Base-by-base conservation (phyloP, 2,329 filamentous ascomycete genomes). In the Paracamarosporium sp. region DNA sequence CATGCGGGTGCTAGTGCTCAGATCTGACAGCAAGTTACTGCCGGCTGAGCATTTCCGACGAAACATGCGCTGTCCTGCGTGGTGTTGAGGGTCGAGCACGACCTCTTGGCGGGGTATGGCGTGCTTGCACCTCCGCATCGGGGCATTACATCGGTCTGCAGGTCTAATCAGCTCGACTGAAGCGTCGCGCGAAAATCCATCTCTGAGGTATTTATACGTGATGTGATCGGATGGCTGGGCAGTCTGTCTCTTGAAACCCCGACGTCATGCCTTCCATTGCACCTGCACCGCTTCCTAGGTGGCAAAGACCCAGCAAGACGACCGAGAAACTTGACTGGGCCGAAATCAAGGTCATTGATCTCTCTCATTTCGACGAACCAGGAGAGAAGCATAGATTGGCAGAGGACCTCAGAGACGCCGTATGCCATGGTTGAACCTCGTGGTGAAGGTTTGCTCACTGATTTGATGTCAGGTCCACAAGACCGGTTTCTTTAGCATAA, bases 361-460 rank as follows among this genome's bases (percentile, higher is more conserved):
- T 88, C 0, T 80, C 80, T 15, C 77, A 78, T 15, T 87, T 85
- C 61, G 82, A 86, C 28, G 72, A 81, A 17, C 82, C 83, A 0
- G 82, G 80, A 2, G 84, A 84, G 3, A 86, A 85, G 63, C 72
- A 85, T 50, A 77, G 76, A 33, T 75, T 88, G 0, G 83, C 84
- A 1, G 77, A 80, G 38, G 82, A 86, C 57, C 75, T 88, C 0
- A 79, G 82, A 25, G 82, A 86, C 47, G 85, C 85, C 2, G 81
- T 85, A 48, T 48, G 30, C 22, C 12, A 36, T 57, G 22, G 56
- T 51, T 41, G 13, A 30, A 12, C 38, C 8, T 35, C 6, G 15
- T 20, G 4, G 11, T 17, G 7, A 13, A 46, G 25, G 15, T 46
- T 41, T 8, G n/a, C 36, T 15, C 13, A 25, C 17, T 35, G 22